phyloP scores from a whole-genome alignment of 208 protist genomes.

The Endotrypanum monterogeii region DNA sequence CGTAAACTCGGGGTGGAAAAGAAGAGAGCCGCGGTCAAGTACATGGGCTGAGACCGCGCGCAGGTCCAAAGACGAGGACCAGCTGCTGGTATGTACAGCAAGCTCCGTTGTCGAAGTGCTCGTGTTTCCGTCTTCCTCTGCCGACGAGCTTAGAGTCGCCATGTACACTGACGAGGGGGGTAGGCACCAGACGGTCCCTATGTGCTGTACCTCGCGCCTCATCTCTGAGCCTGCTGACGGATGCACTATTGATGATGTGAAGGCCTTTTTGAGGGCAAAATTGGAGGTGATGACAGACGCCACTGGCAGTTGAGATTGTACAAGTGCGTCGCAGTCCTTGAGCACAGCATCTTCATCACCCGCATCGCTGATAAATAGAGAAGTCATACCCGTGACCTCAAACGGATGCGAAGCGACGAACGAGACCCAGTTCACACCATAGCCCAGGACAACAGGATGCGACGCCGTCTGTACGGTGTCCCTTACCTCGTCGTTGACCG shows the following conservation, averaged over 20 bases:
- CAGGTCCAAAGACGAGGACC: constrained; percentile 4
- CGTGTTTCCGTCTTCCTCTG: not conserved
- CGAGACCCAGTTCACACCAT: constrained; percentile 26
- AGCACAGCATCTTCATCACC: not conserved
- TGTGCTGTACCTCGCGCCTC: constrained; percentile 2
- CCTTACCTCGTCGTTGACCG: no score
- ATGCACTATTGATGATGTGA: not conserved
- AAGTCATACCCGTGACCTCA: not conserved
- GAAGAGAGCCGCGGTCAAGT: constrained; percentile 16
- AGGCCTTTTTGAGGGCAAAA: not conserved
- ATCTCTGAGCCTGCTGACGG: not conserved
- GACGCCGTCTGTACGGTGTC: not conserved
- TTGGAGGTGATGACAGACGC: not conserved
- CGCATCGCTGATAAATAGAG: not conserved
- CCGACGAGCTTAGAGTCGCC: constrained; percentile 7
- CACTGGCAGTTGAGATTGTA: constrained; percentile 14
- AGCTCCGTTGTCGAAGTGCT: not conserved
- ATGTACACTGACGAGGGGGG: constrained; percentile 18
- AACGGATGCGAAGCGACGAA: constrained; percentile 12
- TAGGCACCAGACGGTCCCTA: constrained; percentile 39
- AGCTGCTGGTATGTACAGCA: constrained; percentile 5
- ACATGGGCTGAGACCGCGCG: constrained; percentile 3
- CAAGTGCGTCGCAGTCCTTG: not conserved
- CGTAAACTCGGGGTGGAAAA: constrained; percentile 50
- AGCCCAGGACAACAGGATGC: not conserved